These are phyloP conservation scores for Coemansia sp. DNA, from an alignment of 192 early-diverging fungal species.

Conservation along the genomic window DNA sequence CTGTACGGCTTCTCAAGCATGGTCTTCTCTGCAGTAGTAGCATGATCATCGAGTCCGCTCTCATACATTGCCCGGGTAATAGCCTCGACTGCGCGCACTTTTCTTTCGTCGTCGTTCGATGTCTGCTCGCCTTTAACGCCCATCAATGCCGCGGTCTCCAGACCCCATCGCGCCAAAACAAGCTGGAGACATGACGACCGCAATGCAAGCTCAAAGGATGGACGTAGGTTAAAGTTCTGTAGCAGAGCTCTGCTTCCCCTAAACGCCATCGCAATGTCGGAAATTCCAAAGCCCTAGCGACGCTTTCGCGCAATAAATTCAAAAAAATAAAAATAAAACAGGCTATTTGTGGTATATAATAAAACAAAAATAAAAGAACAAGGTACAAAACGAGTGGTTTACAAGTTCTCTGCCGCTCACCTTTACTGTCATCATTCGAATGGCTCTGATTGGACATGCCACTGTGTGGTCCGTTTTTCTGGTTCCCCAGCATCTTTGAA, in stretches of 20 bases:
- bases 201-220: slow-evolving; percentile 49
- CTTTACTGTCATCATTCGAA: too few relatives aligned
- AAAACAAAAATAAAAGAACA: too few relatives aligned
- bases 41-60: slow-evolving; percentile 49
- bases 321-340: too few relatives aligned
- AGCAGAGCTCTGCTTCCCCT: slow-evolving; percentile 22
- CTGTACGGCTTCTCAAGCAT: slow-evolving; percentile 56
- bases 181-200: slow-evolving; percentile 59
- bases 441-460: too few relatives aligned
- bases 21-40: slow-evolving; percentile 35
- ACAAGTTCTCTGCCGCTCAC: too few relatives aligned
- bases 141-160: slow-evolving; percentile 59
- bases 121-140: slow-evolving; percentile 38
- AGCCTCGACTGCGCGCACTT: slow-evolving; percentile 42
- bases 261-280: slow-evolving; percentile 34
- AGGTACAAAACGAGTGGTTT: too few relatives aligned
- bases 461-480: too few relatives aligned
- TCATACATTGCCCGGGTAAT: slow-evolving; percentile 51
- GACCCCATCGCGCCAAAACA: slow-evolving; percentile 63
- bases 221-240: slow-evolving; percentile 36
- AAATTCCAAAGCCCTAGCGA: neutral
- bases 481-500: too few relatives aligned
- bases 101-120: slow-evolving; percentile 44
- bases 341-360: too few relatives aligned
- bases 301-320: too few relatives aligned